These are phyloP conservation scores for Tylopilus felleus DNA, from an alignment of 768 basidiomycete genomes.

Conservation along the genomic window DNA sequence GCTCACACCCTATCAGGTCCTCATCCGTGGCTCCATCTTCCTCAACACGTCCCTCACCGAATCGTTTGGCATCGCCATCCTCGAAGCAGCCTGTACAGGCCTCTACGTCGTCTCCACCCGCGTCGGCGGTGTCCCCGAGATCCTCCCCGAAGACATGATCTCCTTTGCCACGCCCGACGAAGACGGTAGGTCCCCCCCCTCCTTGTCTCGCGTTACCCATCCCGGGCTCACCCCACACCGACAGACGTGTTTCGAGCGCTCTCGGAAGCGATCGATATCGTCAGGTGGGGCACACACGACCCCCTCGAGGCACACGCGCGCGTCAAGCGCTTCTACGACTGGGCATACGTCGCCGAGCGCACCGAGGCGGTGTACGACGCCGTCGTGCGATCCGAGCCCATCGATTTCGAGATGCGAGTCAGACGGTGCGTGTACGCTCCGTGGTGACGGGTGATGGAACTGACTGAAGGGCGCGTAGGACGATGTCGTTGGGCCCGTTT, in stretches of 20 bases:
- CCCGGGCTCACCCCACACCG: too few relatives aligned
- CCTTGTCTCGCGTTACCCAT: background rate
- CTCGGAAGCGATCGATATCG: constrained; percentile 70
- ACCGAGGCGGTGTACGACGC: constrained; percentile 81
- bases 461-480: constrained; percentile 39
- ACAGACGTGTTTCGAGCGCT: constrained; percentile 84
- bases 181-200: constrained; percentile 60
- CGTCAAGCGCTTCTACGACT: constrained; percentile 82
- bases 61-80: constrained; percentile 94
- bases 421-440: constrained; percentile 47
- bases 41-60: constrained; percentile 96
- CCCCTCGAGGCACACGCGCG: constrained; percentile 73
- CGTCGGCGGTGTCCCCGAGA: constrained; percentile 95
- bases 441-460: too few relatives aligned
- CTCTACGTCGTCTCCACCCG: constrained; percentile 91
- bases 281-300: constrained; percentile 67
- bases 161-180: constrained; percentile 92
- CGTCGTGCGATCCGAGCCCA: constrained; percentile 57
- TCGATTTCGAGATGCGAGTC: constrained; percentile 77
- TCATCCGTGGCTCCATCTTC: constrained; percentile 84
- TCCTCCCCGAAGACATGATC: constrained; percentile 91
- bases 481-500: constrained; percentile 72
- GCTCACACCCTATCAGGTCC: constrained; percentile 50
- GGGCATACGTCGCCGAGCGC: constrained; percentile 73
- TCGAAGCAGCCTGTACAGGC: constrained; percentile 94